These are phyloP conservation scores for Pseudotulostoma volvatum DNA, from an alignment of 495 filamentous ascomycete genomes.

Conservation along the genomic window DNA sequence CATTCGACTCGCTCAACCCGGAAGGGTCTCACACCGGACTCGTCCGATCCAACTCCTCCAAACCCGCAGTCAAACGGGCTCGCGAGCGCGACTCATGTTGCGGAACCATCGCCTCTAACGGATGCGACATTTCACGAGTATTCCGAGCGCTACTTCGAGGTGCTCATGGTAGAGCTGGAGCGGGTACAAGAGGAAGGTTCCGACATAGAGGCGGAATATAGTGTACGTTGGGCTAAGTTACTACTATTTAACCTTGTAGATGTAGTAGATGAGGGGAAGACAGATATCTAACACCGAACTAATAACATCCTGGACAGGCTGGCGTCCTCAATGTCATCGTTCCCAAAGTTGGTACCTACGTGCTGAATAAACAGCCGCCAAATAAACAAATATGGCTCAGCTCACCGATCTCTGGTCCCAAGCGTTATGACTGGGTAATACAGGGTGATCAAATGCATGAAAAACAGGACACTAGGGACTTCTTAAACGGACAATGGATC, in stretches of 20 bases:
- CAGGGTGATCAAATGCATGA: slow-evolving; percentile 50
- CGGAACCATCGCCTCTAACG: slow-evolving; percentile 24
- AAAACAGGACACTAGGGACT: slow-evolving; percentile 50
- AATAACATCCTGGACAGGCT: slow-evolving; percentile 32
- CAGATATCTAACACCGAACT: slow-evolving; percentile 1
- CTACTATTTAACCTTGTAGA: too few relatives aligned
- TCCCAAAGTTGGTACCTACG: slow-evolving; percentile 54
- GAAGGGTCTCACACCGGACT: slow-evolving; percentile 29
- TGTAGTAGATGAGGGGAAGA: too few relatives aligned
- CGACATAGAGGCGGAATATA: slow-evolving; percentile 43
- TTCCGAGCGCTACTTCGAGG: slow-evolving; percentile 34
- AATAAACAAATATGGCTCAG: slow-evolving; percentile 97
- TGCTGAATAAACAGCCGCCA: slow-evolving; percentile 94
- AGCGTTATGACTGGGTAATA: slow-evolving; percentile 77
- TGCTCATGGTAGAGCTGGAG: slow-evolving; percentile 30
- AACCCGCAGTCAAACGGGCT: slow-evolving; percentile 19
- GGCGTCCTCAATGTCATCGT: slow-evolving; percentile 69
- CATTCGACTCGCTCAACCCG: slow-evolving; percentile 13
- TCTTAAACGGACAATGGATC: slow-evolving; percentile 50
- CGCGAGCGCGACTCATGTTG: slow-evolving; percentile 13
- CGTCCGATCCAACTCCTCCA: slow-evolving; percentile 23
- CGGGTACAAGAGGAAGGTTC: slow-evolving; percentile 26
- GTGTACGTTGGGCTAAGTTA: too few relatives aligned
- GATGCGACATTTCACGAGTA: slow-evolving; percentile 30
- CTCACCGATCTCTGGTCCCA: slow-evolving; percentile 81